Conservation (phyloP, 2,329 filamentous ascomycete genomes). For the Phaeosphaeria sp. region DNA sequence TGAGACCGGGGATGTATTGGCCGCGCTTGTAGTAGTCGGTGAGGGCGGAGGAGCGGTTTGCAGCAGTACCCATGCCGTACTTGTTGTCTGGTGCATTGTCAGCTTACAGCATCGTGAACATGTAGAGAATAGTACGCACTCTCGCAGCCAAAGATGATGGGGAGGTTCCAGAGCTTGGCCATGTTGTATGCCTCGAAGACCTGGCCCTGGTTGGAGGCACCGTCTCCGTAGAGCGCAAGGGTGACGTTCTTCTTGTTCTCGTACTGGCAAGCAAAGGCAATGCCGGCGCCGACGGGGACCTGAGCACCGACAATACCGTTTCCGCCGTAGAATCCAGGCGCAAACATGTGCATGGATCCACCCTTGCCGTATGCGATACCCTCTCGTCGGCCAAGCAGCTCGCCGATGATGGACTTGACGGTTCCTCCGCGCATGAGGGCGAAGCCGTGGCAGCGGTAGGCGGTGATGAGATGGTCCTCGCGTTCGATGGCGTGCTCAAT, state of each 20-base stretch:
- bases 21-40: slow-evolving; percentile 99
- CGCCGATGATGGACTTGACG: slow-evolving; percentile 44
- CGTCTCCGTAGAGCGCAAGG: slow-evolving; percentile 94
- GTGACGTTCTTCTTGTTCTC: slow-evolving; percentile 83
- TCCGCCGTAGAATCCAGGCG: slow-evolving; percentile 95
- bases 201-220: slow-evolving; percentile 98
- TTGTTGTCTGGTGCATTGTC: slow-evolving; percentile 83
- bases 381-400: slow-evolving; percentile 79
- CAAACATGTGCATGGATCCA: slow-evolving; percentile 99
- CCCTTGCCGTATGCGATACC: slow-evolving; percentile 99
- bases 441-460: slow-evolving; percentile 99
- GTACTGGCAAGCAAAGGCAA: slow-evolving; percentile 98
- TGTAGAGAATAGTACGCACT: slow-evolving; percentile 67
- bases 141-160: slow-evolving; percentile 95
- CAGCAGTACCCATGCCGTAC: slow-evolving; percentile 99
- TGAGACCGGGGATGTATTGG: slow-evolving; percentile 98
- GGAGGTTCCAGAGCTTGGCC: slow-evolving; percentile 98
- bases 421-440: slow-evolving; percentile 93
- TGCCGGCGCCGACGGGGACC: slow-evolving; percentile 94
- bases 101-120: slow-evolving; percentile 12
- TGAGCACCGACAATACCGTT: slow-evolving; percentile 99
- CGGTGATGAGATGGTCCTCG: slow-evolving; percentile 93
- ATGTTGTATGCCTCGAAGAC: slow-evolving; percentile 99
- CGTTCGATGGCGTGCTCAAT: slow-evolving; percentile 96
- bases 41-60: slow-evolving; percentile 89